Evolutionary conservation across 1,139 yeast genomes (phyloP).

Genomic region (Suhomyces choctaworum): DNA sequence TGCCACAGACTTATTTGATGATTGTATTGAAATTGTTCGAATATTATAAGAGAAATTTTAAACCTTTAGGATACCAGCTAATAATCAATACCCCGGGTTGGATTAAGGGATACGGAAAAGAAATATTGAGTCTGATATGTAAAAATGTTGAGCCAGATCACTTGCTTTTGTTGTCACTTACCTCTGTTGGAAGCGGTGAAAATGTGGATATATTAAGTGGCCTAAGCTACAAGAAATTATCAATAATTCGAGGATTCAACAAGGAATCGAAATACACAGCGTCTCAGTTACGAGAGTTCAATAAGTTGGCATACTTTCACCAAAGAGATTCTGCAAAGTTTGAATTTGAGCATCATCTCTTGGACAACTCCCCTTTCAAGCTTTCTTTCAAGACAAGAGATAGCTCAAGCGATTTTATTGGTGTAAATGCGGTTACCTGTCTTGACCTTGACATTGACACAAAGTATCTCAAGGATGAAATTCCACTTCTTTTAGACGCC

Average conservation of each 20-base stretch:
- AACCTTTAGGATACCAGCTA: slow-evolving; percentile 42
- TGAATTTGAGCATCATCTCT: slow-evolving; percentile 50
- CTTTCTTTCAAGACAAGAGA: slow-evolving; percentile 39
- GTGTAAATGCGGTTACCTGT: slow-evolving; percentile 39
- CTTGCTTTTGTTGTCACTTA: slow-evolving; percentile 43
- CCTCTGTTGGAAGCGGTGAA: slow-evolving; percentile 26
- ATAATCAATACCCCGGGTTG: slow-evolving; percentile 89
- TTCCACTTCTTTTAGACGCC: slow-evolving; percentile 51
- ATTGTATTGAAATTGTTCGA: slow-evolving; percentile 46
- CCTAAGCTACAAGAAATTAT: slow-evolving; percentile 22
- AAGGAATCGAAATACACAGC: slow-evolving; percentile 45
- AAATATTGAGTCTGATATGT: slow-evolving; percentile 55
- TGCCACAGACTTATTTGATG: slow-evolving; percentile 57
- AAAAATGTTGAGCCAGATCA: slow-evolving; percentile 52
- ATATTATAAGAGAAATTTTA: slow-evolving; percentile 27
- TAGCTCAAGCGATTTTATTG: slow-evolving; percentile 26
- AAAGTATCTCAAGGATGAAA: slow-evolving; percentile 36
- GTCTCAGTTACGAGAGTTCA: slow-evolving; percentile 52
- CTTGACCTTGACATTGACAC: slow-evolving; percentile 31
- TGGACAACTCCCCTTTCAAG: slow-evolving; percentile 49
- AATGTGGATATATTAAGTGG: slow-evolving; percentile 26
- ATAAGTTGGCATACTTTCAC: slow-evolving; percentile 57
- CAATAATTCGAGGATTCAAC: slow-evolving; percentile 31
- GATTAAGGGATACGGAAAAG: slow-evolving; percentile 87
- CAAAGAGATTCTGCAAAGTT: slow-evolving; percentile 27